These are phyloP conservation scores for Erodium maritimum DNA, from an alignment of 345 rosid genomes.

Conservation along the genomic window DNA sequence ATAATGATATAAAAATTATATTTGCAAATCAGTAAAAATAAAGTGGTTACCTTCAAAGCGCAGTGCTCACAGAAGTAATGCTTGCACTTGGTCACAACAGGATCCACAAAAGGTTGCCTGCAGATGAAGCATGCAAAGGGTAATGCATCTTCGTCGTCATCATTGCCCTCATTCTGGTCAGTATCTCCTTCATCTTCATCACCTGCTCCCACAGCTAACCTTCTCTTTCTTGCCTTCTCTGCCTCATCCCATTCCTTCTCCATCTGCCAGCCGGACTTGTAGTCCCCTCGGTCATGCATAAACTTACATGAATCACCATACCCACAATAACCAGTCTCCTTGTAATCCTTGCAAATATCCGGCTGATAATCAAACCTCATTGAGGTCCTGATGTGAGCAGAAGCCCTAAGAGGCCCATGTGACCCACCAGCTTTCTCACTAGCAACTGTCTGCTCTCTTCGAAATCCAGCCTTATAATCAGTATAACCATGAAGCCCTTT, in stretches of 20 bases:
- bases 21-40: too few species aligned
- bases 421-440: too few species aligned
- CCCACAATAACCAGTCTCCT: constrained; percentile 26
- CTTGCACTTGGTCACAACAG: too few species aligned
- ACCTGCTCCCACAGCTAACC: constrained; percentile 14
- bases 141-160: constrained; percentile 11
- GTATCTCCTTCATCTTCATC: constrained; percentile 6
- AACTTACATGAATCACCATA: constrained; percentile 25
- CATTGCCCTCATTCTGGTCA: not conserved
- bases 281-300: constrained; percentile 25
- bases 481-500: constrained; percentile 21
- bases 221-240: too few species aligned
- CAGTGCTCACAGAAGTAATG: too few species aligned
- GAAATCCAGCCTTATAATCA: constrained; percentile 24
- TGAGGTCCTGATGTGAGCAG: constrained; percentile 24
- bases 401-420: constrained; percentile 27
- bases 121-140: constrained; percentile 27
- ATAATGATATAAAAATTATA: too few species aligned
- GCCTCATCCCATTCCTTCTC: too few species aligned
- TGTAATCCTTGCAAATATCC: constrained; percentile 23
- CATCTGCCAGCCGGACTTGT: too few species aligned
- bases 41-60: constrained; percentile 18
- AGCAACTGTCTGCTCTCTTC: constrained; percentile 24
- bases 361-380: too few species aligned
- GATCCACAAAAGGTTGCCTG: too few species aligned